phyloP scores from a whole-genome alignment of 106 monocot genomes.

The Alisma plantagoaquatica region DNA sequence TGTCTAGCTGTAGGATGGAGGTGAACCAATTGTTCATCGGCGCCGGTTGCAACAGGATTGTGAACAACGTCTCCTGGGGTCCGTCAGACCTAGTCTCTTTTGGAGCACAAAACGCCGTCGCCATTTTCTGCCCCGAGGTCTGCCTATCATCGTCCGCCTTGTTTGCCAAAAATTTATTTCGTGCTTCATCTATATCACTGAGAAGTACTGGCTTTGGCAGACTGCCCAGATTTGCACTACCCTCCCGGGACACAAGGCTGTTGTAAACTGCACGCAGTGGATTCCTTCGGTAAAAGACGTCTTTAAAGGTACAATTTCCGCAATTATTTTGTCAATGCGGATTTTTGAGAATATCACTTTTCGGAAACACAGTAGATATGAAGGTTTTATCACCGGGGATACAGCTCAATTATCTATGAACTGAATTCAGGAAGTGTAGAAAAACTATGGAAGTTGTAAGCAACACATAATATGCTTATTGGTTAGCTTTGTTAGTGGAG shows the following conservation, averaged over 20 bases:
- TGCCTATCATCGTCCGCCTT: background rate
- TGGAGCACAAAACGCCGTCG: conserved; percentile 86
- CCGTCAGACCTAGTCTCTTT: conserved; percentile 78
- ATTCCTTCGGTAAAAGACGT: conserved; percentile 67
- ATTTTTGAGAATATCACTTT: background rate
- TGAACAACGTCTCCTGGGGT: conserved; percentile 97
- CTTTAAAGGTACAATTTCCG: conserved; percentile 62
- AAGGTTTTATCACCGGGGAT: too few relatives aligned
- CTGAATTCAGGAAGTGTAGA: too few relatives aligned
- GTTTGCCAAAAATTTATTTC: background rate
- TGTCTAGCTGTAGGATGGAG: conserved; percentile 14
- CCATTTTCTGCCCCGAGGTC: conserved; percentile 80
- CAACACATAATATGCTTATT: too few relatives aligned
- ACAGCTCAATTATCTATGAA: too few relatives aligned
- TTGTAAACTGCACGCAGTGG: conserved; percentile 91
- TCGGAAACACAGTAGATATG: background rate
- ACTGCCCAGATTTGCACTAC: conserved; percentile 83
- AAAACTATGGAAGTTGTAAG: too few relatives aligned
- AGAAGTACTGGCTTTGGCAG: conserved; percentile 23
- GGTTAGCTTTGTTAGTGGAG: too few relatives aligned
- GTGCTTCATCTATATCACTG: background rate
- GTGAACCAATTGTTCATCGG: conserved; percentile 67
- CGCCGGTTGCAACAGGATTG: conserved; percentile 84
- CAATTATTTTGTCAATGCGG: too few relatives aligned
- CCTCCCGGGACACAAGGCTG: conserved; percentile 77